Evolutionary conservation across 2,329 filamentous ascomycete species (phyloP).

Genomic region (Stylonectria norvegica): DNA sequence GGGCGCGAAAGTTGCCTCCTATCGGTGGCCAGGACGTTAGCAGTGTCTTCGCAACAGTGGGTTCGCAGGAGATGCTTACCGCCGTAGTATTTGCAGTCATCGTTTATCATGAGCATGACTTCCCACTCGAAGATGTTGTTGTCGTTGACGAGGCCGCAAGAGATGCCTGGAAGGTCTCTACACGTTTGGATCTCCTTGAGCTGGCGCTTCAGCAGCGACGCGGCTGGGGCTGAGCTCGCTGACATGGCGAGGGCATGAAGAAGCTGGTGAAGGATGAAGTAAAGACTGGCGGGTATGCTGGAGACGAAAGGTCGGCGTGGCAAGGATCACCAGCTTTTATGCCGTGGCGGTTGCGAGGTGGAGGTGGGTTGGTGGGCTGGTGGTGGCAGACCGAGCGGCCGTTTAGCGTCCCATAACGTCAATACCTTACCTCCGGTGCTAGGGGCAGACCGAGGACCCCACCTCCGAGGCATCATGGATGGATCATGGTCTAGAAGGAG

Average conservation of each 20-base stretch:
- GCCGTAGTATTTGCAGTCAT: conserved; percentile 90
- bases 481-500: background rate
- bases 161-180: conserved; percentile 91
- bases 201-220: conserved; percentile 74
- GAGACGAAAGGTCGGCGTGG: too few relatives aligned
- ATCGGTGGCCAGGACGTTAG: conserved; percentile 8
- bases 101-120: conserved; percentile 97
- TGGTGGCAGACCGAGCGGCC: too few relatives aligned
- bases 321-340: too few relatives aligned
- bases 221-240: conserved; percentile 51
- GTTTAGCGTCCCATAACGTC: too few relatives aligned
- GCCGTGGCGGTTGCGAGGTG: background rate
- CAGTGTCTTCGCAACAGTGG: conserved; percentile 1
- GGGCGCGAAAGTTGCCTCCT: conserved; percentile 91
- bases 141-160: conserved; percentile 80
- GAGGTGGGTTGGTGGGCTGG: background rate
- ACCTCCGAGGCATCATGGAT: too few relatives aligned
- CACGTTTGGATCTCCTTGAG: conserved; percentile 91
- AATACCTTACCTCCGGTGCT: too few relatives aligned
- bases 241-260: conserved; percentile 12
- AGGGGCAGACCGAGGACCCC: too few relatives aligned
- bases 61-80: conserved; percentile 51
- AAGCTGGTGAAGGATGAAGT: background rate
- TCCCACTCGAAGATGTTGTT: conserved; percentile 97
- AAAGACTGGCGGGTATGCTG: too few relatives aligned